Evolutionary conservation across 2,329 filamentous ascomycete species (phyloP).

Genomic region (Bertia moriformis): DNA sequence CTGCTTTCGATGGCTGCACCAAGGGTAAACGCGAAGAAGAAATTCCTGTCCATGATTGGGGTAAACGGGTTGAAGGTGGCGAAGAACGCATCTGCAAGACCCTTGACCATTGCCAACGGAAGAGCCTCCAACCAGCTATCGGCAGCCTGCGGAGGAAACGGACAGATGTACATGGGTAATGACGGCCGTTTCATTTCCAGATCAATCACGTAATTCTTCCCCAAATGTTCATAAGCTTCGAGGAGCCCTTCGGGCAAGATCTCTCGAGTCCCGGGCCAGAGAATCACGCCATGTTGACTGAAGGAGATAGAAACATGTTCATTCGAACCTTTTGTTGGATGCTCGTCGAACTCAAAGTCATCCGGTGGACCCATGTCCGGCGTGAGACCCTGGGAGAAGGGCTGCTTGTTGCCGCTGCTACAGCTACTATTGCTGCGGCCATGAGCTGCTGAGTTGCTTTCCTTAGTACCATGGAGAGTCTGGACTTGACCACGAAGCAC

Average conservation of each 20-base stretch:
- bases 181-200: conserved; percentile 28
- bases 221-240: conserved; percentile 17
- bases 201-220: conserved; percentile 31
- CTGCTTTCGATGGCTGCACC: conserved; percentile 28
- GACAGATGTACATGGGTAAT: conserved; percentile 21
- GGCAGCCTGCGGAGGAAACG: conserved; percentile 15
- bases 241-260: conserved; percentile 25
- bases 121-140: conserved; percentile 27
- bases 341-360: conserved; percentile 2
- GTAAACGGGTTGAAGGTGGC: conserved; percentile 36
- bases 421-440: conserved; percentile 13
- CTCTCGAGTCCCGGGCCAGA: conserved; percentile 28
- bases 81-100: conserved; percentile 35
- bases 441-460: conserved; percentile 12
- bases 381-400: background rate
- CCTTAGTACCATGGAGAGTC: conserved; percentile 5
- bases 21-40: conserved; percentile 33
- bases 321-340: conserved; percentile 11
- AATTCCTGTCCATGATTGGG: conserved; percentile 33
- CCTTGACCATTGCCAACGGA: conserved; percentile 29
- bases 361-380: background rate
- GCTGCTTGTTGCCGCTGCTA: background rate
- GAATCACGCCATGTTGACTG: conserved; percentile 31
- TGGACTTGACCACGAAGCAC: conserved; percentile 5
- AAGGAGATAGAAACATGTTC: conserved; percentile 26